phyloP scores from a whole-genome alignment of 768 basidiomycete species.

The Kockovaella imperatae region DNA sequence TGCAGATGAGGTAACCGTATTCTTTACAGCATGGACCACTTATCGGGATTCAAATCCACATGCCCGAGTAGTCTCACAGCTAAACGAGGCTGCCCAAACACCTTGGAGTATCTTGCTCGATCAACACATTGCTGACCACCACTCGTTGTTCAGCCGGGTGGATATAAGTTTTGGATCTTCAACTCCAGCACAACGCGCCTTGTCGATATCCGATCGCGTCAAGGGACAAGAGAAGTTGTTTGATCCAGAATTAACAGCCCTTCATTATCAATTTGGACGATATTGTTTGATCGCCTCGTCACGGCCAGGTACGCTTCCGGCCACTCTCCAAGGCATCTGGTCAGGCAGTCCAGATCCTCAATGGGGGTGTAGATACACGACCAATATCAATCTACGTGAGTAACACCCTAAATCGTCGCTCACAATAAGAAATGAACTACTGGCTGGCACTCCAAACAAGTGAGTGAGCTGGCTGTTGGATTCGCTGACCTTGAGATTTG shows the following conservation, averaged over 20 bases:
- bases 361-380: conserved; percentile 1
- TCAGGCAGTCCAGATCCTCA: background rate
- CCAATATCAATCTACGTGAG: background rate
- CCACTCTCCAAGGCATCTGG: conserved; percentile 1
- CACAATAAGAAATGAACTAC: conserved; percentile 7
- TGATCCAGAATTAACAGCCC: background rate
- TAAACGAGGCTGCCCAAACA: background rate
- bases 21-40: too few species aligned
- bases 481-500: too few species aligned
- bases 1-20: too few species aligned
- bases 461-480: background rate
- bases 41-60: too few species aligned
- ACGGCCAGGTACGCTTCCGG: background rate
- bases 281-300: background rate
- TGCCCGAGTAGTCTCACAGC: background rate
- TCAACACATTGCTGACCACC: background rate
- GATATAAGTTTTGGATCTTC: background rate
- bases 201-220: background rate
- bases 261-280: background rate
- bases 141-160: background rate
- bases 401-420: too few species aligned
- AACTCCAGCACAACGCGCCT: background rate
- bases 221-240: background rate
- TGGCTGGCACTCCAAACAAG: background rate
- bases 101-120: background rate